Evolutionary conservation across 2,329 filamentous ascomycete genomes (phyloP), one percentile per base, ranked within the genome.

Genomic region (Capronia epimyces): DNA sequence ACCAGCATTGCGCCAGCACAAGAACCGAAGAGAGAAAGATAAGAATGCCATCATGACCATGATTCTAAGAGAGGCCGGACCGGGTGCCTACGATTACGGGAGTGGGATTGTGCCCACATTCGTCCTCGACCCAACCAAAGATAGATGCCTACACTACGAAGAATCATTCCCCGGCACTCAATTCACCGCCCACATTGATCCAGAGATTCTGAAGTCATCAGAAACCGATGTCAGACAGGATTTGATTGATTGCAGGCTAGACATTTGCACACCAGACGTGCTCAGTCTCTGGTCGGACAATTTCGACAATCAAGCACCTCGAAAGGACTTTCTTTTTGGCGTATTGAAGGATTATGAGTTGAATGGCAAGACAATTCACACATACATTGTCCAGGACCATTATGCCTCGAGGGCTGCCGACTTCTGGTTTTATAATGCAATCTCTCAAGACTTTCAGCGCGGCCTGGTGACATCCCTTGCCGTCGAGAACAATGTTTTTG

Each of bases 41-140:
- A 91, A 93, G 63, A 91, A 95, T 66, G 89, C 91, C 31, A 95
- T 96, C 69, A 97, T 98, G 93, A 98, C 93, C 2, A 86, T 96
- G 78, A 81, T 98, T 10, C 72, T 97, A 52, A 80, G 89, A 40
- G 85, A 90, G 66, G 87, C 84, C 7, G 88, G 87, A 40, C 72
- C 78, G 5, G 75, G 75, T 42, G 89, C 95, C 69, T 77, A 87
- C 47, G 89, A 88, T 22, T 91, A 91, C 68, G 77, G 82, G 1
- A 82, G 85, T 50, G 83, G 81, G 22, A 79, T 87, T 57, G 85
- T 83, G 3, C 89, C 90, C 0, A 79, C 93, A 2, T 98, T 97
- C 64, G 83, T 95, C 16, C 77, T 96, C 55, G 90, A 97, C 63
- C 82, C 86, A 1, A 80, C 77, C 31, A 87, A 84, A 46, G 81